Evolutionary conservation across 371 early-diverging fungal species (phyloP).

Genomic region (Mucor ambiguus): DNA sequence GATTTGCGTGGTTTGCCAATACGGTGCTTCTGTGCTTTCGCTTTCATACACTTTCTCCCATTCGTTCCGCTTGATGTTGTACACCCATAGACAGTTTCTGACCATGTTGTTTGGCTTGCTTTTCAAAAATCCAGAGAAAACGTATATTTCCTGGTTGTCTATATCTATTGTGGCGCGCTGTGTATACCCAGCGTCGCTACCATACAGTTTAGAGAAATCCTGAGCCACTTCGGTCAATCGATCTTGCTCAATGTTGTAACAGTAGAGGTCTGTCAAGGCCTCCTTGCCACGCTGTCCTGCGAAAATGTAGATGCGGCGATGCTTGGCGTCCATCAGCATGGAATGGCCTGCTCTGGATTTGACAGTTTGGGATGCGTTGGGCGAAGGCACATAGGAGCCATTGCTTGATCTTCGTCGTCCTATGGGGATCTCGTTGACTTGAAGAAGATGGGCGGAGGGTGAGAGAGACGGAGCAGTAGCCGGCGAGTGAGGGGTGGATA

Average conservation of each 20-base stretch:
- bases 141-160: constrained; percentile 77
- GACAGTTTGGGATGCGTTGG: constrained; percentile 60
- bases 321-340: constrained; percentile 79
- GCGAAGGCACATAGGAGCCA: constrained; percentile 10
- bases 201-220: constrained; percentile 71
- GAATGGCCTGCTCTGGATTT: constrained; percentile 88
- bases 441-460: background rate
- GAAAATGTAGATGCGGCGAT: constrained; percentile 82
- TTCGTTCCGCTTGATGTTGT: constrained; percentile 54
- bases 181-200: constrained; percentile 78
- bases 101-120: constrained; percentile 64
- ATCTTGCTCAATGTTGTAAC: constrained; percentile 82
- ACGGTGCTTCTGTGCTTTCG: constrained; percentile 41
- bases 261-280: constrained; percentile 73
- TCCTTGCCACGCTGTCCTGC: constrained; percentile 88
- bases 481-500: background rate
- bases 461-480: background rate
- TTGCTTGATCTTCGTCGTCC: constrained; percentile 16
- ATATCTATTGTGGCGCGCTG: constrained; percentile 85
- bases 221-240: constrained; percentile 71
- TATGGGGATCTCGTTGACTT: background rate
- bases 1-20: constrained; percentile 17
- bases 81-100: constrained; percentile 75
- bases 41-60: constrained; percentile 81
- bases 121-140: constrained; percentile 60